Evolutionary conservation across 345 rosid genomes (phyloP), one percentile per base, ranked within the genome.

Genomic region (Salix dunnii): DNA sequence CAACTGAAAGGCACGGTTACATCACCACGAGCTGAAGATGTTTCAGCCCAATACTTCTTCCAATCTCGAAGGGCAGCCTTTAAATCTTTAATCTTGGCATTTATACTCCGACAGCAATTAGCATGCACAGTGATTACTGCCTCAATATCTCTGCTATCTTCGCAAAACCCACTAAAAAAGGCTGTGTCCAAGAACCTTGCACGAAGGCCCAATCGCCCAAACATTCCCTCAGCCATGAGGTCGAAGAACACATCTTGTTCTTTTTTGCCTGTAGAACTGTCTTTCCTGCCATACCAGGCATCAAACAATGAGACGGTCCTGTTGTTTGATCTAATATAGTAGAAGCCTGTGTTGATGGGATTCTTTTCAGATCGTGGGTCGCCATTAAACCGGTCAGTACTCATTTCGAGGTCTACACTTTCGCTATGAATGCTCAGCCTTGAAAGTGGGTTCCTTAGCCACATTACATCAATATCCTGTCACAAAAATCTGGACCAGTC

Each of bases 361-460:
- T 81, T 81, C 3, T 60, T 31, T 49, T 73, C 61, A 0, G 80
- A 77, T 2, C 5, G 6, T 5, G 72, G 35, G 13, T 77, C 43
- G 9, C 84, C 84, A n/a, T 81, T 73, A 72, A 81, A 81, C 30
- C 38, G 48, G 33, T 77, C 84, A 2, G 75, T 81, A 5, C 84
- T 81, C 1, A 81, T 49, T 62, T 81, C 78, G n/a, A 81, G 67
- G 73, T 81, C 84, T 28, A 77, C 13, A 3, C 36, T 81, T 25
- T 67, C 62, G 38, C 73, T 81, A 1, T 58, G 23, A 23, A 9
- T 36, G 71, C 49, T 69, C 36, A 81, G 40, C n/a, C 49, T 73
- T 28, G 80, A 51, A 65, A 81, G 61, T 31, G 84, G 84, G 66
- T 81, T 81, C 74, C 84, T 77, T 1, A 81, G 77, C 84, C 81